phyloP scores from a whole-genome alignment of 2,329 filamentous ascomycete species.

The Coccinonectria pachysandricola region DNA sequence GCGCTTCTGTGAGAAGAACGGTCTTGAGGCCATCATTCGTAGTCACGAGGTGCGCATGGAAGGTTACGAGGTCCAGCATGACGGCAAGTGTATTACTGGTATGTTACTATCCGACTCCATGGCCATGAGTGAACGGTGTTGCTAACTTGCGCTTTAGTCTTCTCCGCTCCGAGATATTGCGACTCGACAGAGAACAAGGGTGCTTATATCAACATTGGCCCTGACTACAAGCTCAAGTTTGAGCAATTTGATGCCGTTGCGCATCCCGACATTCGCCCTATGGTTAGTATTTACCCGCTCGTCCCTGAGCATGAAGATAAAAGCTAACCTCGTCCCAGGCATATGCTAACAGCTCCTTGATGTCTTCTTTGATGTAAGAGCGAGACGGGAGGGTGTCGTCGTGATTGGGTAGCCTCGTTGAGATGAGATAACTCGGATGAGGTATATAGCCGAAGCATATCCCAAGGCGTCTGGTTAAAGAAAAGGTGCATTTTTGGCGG shows the following conservation, averaged over 20 bases:
- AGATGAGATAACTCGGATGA: too few relatives aligned
- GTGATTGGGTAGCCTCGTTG: too few relatives aligned
- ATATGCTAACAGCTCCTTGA: slow-evolving; percentile 75
- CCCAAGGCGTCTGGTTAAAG: slow-evolving; percentile 18
- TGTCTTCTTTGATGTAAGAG: slow-evolving; percentile 60
- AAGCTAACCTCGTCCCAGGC: slow-evolving; percentile 42
- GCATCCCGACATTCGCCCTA: slow-evolving; percentile 90
- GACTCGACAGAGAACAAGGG: slow-evolving; percentile 97
- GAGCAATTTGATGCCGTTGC: slow-evolving; percentile 94
- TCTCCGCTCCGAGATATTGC: slow-evolving; percentile 95
- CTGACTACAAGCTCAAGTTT: slow-evolving; percentile 84
- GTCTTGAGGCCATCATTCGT: slow-evolving; percentile 86
- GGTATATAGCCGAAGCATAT: slow-evolving; percentile 10
- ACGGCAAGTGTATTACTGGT: slow-evolving; percentile 90
- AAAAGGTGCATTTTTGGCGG: slow-evolving; percentile 16
- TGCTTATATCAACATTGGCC: slow-evolving; percentile 93
- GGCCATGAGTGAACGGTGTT: too few relatives aligned
- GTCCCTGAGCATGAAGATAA: too few relatives aligned
- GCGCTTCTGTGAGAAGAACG: slow-evolving; percentile 92
- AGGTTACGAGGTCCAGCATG: slow-evolving; percentile 97
- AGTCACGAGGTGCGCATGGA: slow-evolving; percentile 98
- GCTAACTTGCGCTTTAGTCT: too few relatives aligned
- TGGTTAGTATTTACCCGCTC: too few relatives aligned
- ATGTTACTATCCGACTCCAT: too few relatives aligned
- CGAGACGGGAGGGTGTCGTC: too few relatives aligned